Evolutionary conservation across 495 filamentous ascomycete species (phyloP).

Genomic region (Parachaetomium inaequale): DNA sequence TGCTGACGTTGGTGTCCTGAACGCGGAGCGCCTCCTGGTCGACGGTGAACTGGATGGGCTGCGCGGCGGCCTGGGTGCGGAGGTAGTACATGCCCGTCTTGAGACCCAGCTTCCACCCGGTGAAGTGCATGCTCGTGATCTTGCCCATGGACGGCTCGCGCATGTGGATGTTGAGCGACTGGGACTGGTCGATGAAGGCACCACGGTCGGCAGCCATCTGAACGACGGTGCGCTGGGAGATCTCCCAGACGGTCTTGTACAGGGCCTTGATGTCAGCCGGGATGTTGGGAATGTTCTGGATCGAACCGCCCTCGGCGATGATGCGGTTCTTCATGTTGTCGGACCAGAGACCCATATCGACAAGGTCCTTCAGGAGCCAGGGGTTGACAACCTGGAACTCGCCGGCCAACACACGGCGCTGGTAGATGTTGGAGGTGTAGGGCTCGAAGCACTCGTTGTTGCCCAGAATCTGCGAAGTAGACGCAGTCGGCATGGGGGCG

Average conservation of each 20-base stretch:
- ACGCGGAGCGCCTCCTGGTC: conserved; percentile 95
- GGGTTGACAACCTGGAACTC: conserved; percentile 99
- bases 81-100: conserved; percentile 99
- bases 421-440: conserved; percentile 99
- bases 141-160: conserved; percentile 99
- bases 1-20: conserved; percentile 75
- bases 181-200: conserved; percentile 97
- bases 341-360: conserved; percentile 97
- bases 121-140: conserved; percentile 99
- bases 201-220: conserved; percentile 98
- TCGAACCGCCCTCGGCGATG: conserved; percentile 91
- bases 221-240: conserved; percentile 90
- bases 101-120: conserved; percentile 96
- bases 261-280: conserved; percentile 92
- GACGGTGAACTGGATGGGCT: conserved; percentile 98
- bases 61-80: conserved; percentile 92
- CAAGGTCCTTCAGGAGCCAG: conserved; percentile 96
- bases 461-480: conserved; percentile 92
- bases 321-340: conserved; percentile 99
- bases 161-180: conserved; percentile 98
- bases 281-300: conserved; percentile 95
- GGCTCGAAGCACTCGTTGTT: conserved; percentile 99
- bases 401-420: conserved; percentile 92
- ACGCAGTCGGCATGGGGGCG: conserved; percentile 96
- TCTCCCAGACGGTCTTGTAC: conserved; percentile 99